Evolutionary conservation across 495 filamentous ascomycete genomes (phyloP).

Genomic region (Aspergillus coremiiformis): DNA sequence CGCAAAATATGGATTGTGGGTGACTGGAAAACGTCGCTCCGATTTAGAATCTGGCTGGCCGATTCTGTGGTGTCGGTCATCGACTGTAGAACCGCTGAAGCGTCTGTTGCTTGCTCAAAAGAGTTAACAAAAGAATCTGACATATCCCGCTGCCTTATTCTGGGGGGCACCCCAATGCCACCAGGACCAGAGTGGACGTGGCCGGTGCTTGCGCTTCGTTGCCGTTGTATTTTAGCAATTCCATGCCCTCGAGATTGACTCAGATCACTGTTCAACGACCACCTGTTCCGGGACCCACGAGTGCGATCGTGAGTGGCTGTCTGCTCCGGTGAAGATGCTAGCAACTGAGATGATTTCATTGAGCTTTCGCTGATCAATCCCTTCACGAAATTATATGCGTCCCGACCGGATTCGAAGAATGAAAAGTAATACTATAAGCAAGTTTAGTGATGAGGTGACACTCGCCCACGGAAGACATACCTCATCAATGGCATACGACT

Average conservation of each 20-base stretch:
- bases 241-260: conserved; percentile 20
- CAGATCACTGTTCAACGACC: conserved; percentile 21
- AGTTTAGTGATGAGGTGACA: conserved; percentile 12
- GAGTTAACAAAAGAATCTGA: conserved; percentile 74
- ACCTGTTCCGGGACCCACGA: conserved; percentile 21
- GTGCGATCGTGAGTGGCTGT: conserved; percentile 11
- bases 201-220: conserved; percentile 53
- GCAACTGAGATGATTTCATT: conserved; percentile 36
- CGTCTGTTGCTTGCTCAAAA: conserved; percentile 59
- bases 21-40: conserved; percentile 84
- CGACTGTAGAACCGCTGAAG: conserved; percentile 60
- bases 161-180: conserved; percentile 29
- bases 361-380: conserved; percentile 62
- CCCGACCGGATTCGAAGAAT: conserved; percentile 81
- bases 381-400: conserved; percentile 73
- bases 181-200: conserved; percentile 36
- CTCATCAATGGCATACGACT: conserved; percentile 93
- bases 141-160: conserved; percentile 54
- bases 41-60: conserved; percentile 80
- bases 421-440: conserved; percentile 83
- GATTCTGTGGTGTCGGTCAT: conserved; percentile 69
- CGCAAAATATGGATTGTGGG: conserved; percentile 56
- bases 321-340: conserved; percentile 15
- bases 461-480: conserved; percentile 38
- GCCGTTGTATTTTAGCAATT: conserved; percentile 13